A percentile compares a stretch with the other conserved stretches of the same genome.
Evolutionary conservation across 2,329 filamentous ascomycete genomes (phyloP).

Genomic region (Penicillium sp.): DNA sequence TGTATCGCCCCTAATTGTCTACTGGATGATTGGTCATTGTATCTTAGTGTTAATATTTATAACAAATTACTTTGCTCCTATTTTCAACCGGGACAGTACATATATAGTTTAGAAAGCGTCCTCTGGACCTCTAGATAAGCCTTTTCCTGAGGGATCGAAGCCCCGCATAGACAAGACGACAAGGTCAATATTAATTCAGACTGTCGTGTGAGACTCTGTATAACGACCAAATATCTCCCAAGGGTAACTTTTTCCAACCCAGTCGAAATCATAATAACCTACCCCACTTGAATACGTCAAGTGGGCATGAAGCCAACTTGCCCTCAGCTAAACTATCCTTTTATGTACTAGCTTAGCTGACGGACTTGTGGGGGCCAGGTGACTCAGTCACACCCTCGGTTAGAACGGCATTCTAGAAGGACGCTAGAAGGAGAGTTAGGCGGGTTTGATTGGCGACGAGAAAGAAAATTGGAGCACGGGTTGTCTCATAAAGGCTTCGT

Average conservation of each 20-base stretch:
- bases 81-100: too few species aligned
- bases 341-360: slow-evolving; percentile 9
- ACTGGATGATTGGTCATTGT: neutral
- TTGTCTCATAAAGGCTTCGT: slow-evolving; percentile 1
- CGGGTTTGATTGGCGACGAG: slow-evolving; percentile 11
- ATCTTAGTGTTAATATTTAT: neutral
- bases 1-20: neutral
- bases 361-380: slow-evolving; percentile 5
- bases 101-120: neutral
- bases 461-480: neutral
- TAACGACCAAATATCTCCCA: neutral
- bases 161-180: neutral
- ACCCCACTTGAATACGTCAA: neutral
- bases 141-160: neutral
- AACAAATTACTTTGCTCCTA: too few species aligned
- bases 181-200: neutral
- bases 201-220: neutral
- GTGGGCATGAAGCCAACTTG: neutral
- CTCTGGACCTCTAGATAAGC: neutral
- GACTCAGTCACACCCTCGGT: slow-evolving; percentile 4
- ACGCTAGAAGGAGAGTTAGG: slow-evolving; percentile 23
- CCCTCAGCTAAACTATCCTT: neutral
- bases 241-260: too few species aligned
- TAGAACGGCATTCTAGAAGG: slow-evolving; percentile 26
- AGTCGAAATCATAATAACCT: neutral